Base-by-base conservation (phyloP, 805 yeast species). In the Wickerhamia fluorescens region DNA sequence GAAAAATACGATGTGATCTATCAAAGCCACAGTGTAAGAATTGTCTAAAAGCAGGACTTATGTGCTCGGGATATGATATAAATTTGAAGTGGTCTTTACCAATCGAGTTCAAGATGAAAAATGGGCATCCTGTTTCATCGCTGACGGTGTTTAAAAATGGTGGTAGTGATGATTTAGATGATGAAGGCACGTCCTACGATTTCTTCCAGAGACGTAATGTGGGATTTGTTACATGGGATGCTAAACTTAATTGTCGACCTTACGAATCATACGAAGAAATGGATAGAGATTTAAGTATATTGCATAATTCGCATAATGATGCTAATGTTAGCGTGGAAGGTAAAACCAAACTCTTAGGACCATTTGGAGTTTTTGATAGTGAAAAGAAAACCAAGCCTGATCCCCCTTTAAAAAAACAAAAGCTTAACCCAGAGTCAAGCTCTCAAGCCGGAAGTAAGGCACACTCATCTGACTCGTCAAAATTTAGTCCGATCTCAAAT, bases 11-110 rank as follows among this genome's bases (percentile, higher is more conserved):
- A 34, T 87, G 96, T 53, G 95, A 85, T 49, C 59, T 81, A 32
- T 60, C 66, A 10, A 69, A 67, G 38, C 96, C 96, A 0, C 49
- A 57, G 9, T 87, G 96, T 53, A 48, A 53, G n/a, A 67, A 82
- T 33, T 87, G 96, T 51, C 61, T 61, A 23, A 77, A 75, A 44
- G 68, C 84, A 1, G 76, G 79, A 1, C 49, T 82, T 16, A 58
- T 62, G 3, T 87, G 96, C 46, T 85, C 79, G 16, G 96, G 95
- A 1, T 87, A 86, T 46, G 83, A 75, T 36, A 78, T 87, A 33
- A 82, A 80, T 41, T 68, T 87, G 17, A 60, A 87, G 35, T 87
- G 95, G 95, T 66, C 71, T n/a, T 56, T 53, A 9, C 82, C 84
- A 1, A 37, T 58, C 9, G 42, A 47, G 25, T 62, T 60, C 33